Base-by-base conservation (phyloP, 2,329 filamentous ascomycete genomes). In the Aspergillus versicolor region DNA sequence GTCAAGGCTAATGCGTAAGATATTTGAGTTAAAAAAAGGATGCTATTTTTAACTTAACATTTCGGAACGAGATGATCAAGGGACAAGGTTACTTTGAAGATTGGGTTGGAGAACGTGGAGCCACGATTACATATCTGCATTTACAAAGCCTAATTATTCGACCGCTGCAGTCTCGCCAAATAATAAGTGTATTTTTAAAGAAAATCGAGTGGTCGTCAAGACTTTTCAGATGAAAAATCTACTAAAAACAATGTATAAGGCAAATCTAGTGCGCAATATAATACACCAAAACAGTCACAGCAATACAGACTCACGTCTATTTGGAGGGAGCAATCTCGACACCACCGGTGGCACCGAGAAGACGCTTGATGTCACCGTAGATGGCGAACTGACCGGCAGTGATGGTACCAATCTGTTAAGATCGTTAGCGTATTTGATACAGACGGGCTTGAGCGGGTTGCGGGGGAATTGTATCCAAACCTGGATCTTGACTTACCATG, bases 351-450 rank as follows among this genome's bases (percentile, higher is more conserved):
- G 89, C 90, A 55, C 87, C 88, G 4, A 91, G 76, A 2, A 81
- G 76, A 76, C 86, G 85, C 82, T 90, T 90, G 67, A 89, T 79
- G 68, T 84, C 82, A 76, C 89, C 91, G 74, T 96, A 96, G 77
- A 96, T 96, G 71, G 89, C 90, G 78, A 94, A 94, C 80, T 94
- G 90, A 75, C 88, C 88, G 63, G 87, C 87, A 62, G 88, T 91
- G 67, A 91, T 77, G 66, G 86, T 88, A 77, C 89, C 88, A 70
- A 89, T 46, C 56, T 58, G 34, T 21, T 24, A 17, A 11, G 8
- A n/a, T 7, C 12, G 47, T 56, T 46, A 56, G 54, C 32, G 41
- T 21, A 47, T 11, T 46, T 21, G 82, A 63, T 50, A 34, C n/a
- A 47, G 11, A 7, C 19, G 27, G 42, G 43, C 13, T 17, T 17